Conservation (phyloP, 2,329 filamentous ascomycete species). For the Xylaria multiplex region DNA sequence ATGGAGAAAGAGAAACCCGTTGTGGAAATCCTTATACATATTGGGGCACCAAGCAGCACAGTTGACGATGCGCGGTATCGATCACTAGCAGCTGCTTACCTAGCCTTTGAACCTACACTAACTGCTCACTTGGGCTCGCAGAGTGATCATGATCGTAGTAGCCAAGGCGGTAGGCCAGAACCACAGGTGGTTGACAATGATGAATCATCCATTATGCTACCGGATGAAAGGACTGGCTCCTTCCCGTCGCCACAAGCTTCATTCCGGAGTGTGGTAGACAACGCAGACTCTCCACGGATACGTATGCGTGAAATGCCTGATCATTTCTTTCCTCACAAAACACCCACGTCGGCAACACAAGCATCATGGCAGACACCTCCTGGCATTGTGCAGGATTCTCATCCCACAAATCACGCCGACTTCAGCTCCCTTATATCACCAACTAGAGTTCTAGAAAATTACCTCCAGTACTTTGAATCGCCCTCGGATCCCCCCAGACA, state of each 20-base stretch:
- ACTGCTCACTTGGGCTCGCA: slow-evolving; percentile 7
- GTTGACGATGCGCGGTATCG: slow-evolving; percentile 62
- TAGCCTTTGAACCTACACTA: slow-evolving; percentile 53
- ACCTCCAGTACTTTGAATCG: slow-evolving; percentile 53
- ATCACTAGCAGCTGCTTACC: slow-evolving; percentile 61
- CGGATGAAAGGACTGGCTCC: slow-evolving; percentile 30
- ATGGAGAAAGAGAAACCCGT: slow-evolving; percentile 48
- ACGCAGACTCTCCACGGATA: slow-evolving; percentile 51
- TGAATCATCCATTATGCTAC: slow-evolving; percentile 19
- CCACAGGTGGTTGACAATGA: slow-evolving; percentile 21
- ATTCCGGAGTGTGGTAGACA: slow-evolving; percentile 58
- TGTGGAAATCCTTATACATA: slow-evolving; percentile 66
- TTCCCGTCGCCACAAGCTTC: slow-evolving; percentile 53
- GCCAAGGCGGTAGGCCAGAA: slow-evolving; percentile 4
- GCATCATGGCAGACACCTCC: slow-evolving; percentile 57
- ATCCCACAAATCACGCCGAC: slow-evolving; percentile 53
- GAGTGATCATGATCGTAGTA: not conserved
- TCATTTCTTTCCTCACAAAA: slow-evolving; percentile 14
- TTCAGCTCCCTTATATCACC: slow-evolving; percentile 57
- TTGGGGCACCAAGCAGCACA: slow-evolving; percentile 60
- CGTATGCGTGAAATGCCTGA: slow-evolving; percentile 15
- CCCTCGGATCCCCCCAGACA: slow-evolving; percentile 36
- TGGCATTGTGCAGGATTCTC: slow-evolving; percentile 66
- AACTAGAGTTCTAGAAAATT: slow-evolving; percentile 61
- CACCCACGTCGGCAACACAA: slow-evolving; percentile 40